Percentiles rank a stretch among this genome's conserved stretches.
Conservation (phyloP, 2,329 filamentous ascomycete genomes). For the Albifimbria verrucaria region DNA sequence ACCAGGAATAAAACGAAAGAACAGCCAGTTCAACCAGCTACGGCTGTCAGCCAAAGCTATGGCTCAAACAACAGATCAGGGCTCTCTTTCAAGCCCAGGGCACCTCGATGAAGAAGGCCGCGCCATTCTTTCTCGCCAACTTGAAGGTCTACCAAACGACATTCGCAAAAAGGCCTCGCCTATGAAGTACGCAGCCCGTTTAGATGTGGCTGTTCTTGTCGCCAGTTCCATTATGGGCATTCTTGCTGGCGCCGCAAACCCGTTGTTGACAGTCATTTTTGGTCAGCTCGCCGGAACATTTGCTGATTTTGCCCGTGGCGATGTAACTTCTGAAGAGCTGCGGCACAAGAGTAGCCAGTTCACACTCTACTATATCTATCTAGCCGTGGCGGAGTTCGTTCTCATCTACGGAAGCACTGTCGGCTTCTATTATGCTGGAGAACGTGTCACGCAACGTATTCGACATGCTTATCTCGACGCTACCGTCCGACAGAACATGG, state of each 20-base stretch:
- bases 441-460: conserved; percentile 33
- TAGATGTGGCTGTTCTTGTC: conserved; percentile 56
- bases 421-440: conserved; percentile 66
- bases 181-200: conserved; percentile 59
- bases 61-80: no score
- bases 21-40: no score
- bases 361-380: conserved; percentile 75
- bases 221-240: conserved; percentile 60
- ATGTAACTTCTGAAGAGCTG: conserved; percentile 48
- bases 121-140: no score
- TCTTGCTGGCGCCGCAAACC: conserved; percentile 64
- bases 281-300: conserved; percentile 68
- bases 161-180: no score
- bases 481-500: conserved; percentile 45
- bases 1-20: no score
- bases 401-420: conserved; percentile 72
- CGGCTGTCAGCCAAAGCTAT: no score
- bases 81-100: no score
- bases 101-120: no score
- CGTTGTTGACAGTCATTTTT: conserved; percentile 73
- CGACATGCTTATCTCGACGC: conserved; percentile 41
- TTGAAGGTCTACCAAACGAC: no score
- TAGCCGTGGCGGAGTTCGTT: conserved; percentile 72
- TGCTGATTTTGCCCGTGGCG: conserved; percentile 51
- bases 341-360: conserved; percentile 39